Evolutionary conservation across 106 monocot species (phyloP).

Genomic region (Apostasia shenzhenica): DNA sequence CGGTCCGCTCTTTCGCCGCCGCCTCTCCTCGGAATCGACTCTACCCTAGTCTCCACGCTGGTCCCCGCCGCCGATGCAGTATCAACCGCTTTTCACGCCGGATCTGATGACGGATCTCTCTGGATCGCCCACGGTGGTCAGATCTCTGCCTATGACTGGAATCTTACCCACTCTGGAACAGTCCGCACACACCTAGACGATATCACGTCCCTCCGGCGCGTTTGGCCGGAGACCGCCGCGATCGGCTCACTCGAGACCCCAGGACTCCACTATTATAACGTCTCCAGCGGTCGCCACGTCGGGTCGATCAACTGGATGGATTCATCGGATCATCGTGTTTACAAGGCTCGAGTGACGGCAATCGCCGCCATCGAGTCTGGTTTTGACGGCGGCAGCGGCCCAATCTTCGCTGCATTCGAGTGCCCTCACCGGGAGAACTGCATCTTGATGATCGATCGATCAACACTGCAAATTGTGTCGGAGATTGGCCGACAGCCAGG

Average conservation of each 20-base stretch:
- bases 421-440: conserved; percentile 88
- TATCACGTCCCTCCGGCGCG: conserved; percentile 58
- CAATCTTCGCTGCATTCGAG: conserved; percentile 74
- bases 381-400: not conserved
- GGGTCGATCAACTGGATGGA: conserved; percentile 74
- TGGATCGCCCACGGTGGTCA: conserved; percentile 89
- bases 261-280: conserved; percentile 84
- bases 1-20: conserved; percentile 59
- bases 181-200: conserved; percentile 75
- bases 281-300: conserved; percentile 45
- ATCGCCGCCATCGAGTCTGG: conserved; percentile 37
- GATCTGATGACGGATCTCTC: conserved; percentile 48
- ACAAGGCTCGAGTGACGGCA: conserved; percentile 73
- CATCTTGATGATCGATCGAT: conserved; percentile 61
- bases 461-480: conserved; percentile 29
- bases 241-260: conserved; percentile 49
- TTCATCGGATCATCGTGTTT: conserved; percentile 59
- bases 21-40: conserved; percentile 64
- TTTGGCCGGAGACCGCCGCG: conserved; percentile 42
- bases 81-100: conserved; percentile 44
- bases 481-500: conserved; percentile 81
- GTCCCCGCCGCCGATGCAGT: conserved; percentile 47
- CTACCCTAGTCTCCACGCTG: conserved; percentile 43
- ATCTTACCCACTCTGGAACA: conserved; percentile 45
- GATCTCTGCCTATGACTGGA: conserved; percentile 76